These are phyloP conservation scores for Microcera coccophila DNA, from an alignment of 2,329 filamentous ascomycete species.

Conservation along the genomic window DNA sequence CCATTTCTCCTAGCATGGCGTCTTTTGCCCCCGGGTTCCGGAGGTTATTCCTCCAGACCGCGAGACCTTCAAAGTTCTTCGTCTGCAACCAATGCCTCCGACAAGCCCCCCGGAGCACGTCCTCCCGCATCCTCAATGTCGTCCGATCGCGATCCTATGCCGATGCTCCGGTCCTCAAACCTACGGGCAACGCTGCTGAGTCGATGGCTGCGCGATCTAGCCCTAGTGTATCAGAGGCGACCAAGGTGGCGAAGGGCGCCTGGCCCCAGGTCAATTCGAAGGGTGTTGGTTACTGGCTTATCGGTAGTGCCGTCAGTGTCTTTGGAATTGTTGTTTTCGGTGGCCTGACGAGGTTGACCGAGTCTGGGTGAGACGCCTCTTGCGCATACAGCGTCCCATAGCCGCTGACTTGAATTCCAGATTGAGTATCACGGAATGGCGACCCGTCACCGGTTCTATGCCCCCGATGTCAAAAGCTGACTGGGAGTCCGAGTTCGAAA, in stretches of 20 bases:
- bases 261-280: constrained; percentile 66
- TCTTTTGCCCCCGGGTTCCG: constrained; percentile 41
- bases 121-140: constrained; percentile 39
- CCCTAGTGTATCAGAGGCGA: constrained; percentile 19
- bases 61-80: constrained; percentile 36
- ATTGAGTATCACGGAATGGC: constrained; percentile 98
- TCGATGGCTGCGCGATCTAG: constrained; percentile 23
- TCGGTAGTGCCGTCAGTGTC: constrained; percentile 86
- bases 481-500: constrained; percentile 90
- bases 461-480: constrained; percentile 74
- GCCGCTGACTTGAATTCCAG: constrained; percentile 41
- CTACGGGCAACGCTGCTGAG: constrained; percentile 26
- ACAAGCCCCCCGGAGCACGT: constrained; percentile 28
- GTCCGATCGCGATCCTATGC: constrained; percentile 39
- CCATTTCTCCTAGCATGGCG: constrained; percentile 34
- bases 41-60: constrained; percentile 37
- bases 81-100: constrained; percentile 49
- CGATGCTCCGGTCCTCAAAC: constrained; percentile 30
- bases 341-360: constrained; percentile 86
- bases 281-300: constrained; percentile 83
- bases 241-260: constrained; percentile 35
- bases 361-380: constrained; percentile 71
- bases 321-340: constrained; percentile 97
- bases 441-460: constrained; percentile 86
- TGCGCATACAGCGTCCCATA: background rate